phyloP scores from a whole-genome alignment of 2,329 filamentous ascomycete species.

The Penicillium brasilianum region DNA sequence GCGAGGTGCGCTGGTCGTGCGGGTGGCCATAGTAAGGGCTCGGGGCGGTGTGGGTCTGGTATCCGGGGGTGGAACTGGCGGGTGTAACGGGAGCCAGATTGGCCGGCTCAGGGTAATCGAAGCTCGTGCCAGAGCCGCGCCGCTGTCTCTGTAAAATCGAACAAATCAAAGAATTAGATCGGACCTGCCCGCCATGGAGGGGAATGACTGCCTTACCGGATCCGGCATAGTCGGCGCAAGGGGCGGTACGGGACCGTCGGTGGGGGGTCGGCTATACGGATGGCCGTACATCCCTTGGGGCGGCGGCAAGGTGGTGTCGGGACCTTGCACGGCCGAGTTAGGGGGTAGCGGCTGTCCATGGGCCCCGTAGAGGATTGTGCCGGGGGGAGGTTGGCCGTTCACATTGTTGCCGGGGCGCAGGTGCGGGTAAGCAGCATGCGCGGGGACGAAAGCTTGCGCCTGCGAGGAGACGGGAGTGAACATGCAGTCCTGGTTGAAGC shows the following conservation, averaged over 20 bases:
- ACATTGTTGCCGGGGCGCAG: conserved; percentile 47
- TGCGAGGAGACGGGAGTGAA: conserved; percentile 77
- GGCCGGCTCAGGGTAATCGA: conserved; percentile 54
- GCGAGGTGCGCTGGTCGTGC: conserved; percentile 51
- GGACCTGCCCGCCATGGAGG: conserved; percentile 7
- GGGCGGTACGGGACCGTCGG: conserved; percentile 39
- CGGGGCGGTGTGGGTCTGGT: conserved; percentile 46
- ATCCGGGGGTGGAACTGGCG: conserved; percentile 49
- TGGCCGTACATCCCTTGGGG: conserved; percentile 48
- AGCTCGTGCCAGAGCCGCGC: conserved; percentile 51
- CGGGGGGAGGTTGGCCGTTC: conserved; percentile 38
- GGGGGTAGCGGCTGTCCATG: conserved; percentile 56
- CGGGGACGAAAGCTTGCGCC: conserved; percentile 75
- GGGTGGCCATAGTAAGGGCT: conserved; percentile 47
- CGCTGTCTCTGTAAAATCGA: conserved; percentile 44
- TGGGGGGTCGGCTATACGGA: conserved; percentile 41
- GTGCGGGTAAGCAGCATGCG: conserved; percentile 68
- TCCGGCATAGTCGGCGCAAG: conserved; percentile 49
- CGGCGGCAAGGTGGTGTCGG: conserved; percentile 45
- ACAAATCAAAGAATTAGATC: conserved; percentile 18
- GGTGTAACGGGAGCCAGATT: conserved; percentile 55
- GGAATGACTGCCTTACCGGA: conserved; percentile 50
- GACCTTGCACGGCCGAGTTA: conserved; percentile 48
- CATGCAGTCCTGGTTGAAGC: conserved; percentile 77
- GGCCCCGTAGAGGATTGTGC: conserved; percentile 53